Evolutionary conservation across 768 basidiomycete species (phyloP).

Genomic region (Naganishia kalamii): DNA sequence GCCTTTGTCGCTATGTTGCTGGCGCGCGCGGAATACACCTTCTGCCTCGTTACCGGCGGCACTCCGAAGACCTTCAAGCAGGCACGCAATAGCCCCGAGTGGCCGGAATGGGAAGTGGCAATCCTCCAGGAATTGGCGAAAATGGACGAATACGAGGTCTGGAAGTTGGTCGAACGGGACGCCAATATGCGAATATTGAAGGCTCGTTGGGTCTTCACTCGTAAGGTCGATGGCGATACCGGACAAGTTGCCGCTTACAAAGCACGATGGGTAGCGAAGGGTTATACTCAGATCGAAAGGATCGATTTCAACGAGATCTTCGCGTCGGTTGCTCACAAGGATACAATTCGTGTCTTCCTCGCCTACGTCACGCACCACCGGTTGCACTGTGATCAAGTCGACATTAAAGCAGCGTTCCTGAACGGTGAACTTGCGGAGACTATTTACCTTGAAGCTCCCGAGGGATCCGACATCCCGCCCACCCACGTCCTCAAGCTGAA

Average conservation of each 20-base stretch:
- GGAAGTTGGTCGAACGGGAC: background rate
- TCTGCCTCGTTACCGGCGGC: background rate
- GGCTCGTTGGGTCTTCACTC: background rate
- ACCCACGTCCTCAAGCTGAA: no score
- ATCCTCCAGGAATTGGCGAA: constrained; percentile 1
- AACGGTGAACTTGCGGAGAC: no score
- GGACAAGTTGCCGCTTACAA: constrained; percentile 49
- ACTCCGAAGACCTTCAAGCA: background rate
- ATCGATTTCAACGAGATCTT: constrained; percentile 49
- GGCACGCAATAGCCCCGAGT: background rate
- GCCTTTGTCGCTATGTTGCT: no score
- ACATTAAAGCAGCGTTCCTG: no score
- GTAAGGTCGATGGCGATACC: constrained; percentile 6
- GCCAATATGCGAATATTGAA: background rate
- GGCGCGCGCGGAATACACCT: background rate
- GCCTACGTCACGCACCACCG: constrained; percentile 47
- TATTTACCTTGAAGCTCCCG: no score
- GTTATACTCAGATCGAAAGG: constrained; percentile 49
- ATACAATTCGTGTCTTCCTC: constrained; percentile 39
- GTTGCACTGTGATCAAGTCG: constrained; percentile 44
- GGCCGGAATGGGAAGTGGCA: constrained; percentile 1
- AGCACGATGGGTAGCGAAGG: constrained; percentile 50
- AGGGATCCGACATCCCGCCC: no score
- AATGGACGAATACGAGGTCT: constrained; percentile 15
- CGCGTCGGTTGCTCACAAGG: constrained; percentile 37